phyloP scores from a whole-genome alignment of 805 yeast species.

The Candida germanica region DNA sequence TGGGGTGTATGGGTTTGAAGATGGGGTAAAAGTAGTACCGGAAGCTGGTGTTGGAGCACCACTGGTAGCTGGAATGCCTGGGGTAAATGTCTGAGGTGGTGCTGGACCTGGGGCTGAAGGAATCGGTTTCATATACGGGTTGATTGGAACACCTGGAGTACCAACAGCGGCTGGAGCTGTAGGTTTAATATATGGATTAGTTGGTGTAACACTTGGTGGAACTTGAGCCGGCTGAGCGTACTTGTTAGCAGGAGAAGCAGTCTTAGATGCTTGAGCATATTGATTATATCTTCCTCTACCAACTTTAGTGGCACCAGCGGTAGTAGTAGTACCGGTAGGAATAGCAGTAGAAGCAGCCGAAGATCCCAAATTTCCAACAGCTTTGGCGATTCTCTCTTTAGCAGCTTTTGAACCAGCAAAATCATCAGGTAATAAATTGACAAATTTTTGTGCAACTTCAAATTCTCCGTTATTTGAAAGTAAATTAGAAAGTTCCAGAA shows the following conservation, averaged over 20 bases:
- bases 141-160: neutral
- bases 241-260: slow-evolving; percentile 8
- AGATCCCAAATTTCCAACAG: slow-evolving; percentile 40
- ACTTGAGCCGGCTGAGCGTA: slow-evolving; percentile 10
- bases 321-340: slow-evolving; percentile 2
- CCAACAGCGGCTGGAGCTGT: slow-evolving; percentile 14
- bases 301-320: neutral
- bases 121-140: neutral
- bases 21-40: slow-evolving; percentile 8
- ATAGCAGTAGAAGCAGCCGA: slow-evolving; percentile 6
- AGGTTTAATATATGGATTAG: slow-evolving; percentile 30
- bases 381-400: slow-evolving; percentile 74
- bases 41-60: slow-evolving; percentile 1
- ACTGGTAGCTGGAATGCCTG: slow-evolving; percentile 18
- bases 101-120: neutral
- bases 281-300: slow-evolving; percentile 6
- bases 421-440: slow-evolving; percentile 68
- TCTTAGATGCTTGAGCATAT: slow-evolving; percentile 13
- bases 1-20: slow-evolving; percentile 18
- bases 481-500: slow-evolving; percentile 77
- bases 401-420: slow-evolving; percentile 69
- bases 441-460: slow-evolving; percentile 71
- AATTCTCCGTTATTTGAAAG: slow-evolving; percentile 81
- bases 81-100: neutral
- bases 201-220: slow-evolving; percentile 10